These are phyloP conservation scores for Coniochaeta ligniaria DNA, from an alignment of 2,329 filamentous ascomycete genomes.

Conservation along the genomic window DNA sequence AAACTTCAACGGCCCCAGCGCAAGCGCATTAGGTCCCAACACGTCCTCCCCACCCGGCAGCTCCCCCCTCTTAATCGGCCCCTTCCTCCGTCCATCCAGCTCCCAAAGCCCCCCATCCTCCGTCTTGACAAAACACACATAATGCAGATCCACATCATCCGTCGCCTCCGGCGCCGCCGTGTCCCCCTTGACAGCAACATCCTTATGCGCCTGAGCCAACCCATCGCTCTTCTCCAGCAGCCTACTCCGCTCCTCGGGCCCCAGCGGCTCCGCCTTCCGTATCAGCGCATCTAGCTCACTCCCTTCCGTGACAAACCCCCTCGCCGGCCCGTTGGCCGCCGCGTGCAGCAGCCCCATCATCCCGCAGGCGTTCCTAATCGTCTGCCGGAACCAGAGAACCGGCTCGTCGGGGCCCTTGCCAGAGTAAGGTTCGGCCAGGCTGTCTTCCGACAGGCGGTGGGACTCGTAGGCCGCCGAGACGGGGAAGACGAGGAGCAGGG, in stretches of 20 bases:
- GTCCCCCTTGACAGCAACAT: slow-evolving; percentile 70
- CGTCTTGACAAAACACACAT: slow-evolving; percentile 85
- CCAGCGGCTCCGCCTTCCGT: slow-evolving; percentile 60
- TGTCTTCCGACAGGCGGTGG: slow-evolving; percentile 68
- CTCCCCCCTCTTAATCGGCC: slow-evolving; percentile 47
- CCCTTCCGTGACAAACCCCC: slow-evolving; percentile 48
- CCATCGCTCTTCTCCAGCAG: slow-evolving; percentile 70
- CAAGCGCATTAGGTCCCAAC: slow-evolving; percentile 66
- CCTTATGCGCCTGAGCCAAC: slow-evolving; percentile 71
- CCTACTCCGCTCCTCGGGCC: slow-evolving; percentile 57
- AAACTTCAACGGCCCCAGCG: slow-evolving; percentile 57
- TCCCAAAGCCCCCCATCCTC: slow-evolving; percentile 57
- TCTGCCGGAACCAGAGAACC: slow-evolving; percentile 91
- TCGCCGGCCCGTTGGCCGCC: slow-evolving; percentile 67
- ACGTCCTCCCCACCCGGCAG: slow-evolving; percentile 60
- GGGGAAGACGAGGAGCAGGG: slow-evolving; percentile 88
- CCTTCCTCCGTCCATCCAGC: slow-evolving; percentile 52
- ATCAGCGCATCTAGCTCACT: slow-evolving; percentile 57
- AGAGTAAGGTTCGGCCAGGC: slow-evolving; percentile 51
- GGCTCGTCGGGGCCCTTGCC: slow-evolving; percentile 64
- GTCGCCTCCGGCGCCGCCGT: slow-evolving; percentile 70
- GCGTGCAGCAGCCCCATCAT: slow-evolving; percentile 84
- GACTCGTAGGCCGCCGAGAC: slow-evolving; percentile 73
- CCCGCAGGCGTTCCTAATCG: slow-evolving; percentile 88
- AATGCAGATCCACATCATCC: slow-evolving; percentile 88